Evolutionary conservation across 495 filamentous ascomycete species (phyloP).

Genomic region (Penicillium psychrofluorescens): DNA sequence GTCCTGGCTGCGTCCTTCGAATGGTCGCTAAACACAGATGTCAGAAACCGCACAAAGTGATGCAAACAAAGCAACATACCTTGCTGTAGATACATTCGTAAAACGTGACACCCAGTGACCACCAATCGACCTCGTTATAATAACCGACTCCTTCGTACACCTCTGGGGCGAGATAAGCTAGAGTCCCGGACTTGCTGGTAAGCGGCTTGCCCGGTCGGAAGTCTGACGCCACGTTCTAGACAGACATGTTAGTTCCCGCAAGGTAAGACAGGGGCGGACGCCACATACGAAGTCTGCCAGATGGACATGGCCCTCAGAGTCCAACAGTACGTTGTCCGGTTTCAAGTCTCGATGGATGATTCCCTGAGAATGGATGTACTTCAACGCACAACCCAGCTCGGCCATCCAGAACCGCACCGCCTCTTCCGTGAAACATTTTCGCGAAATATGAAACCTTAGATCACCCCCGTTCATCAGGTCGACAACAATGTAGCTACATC

Average conservation of each 20-base stretch:
- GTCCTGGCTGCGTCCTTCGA: constrained; percentile 80
- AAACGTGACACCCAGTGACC: constrained; percentile 93
- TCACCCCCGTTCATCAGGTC: constrained; percentile 98
- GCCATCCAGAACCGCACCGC: constrained; percentile 95
- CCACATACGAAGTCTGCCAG: constrained; percentile 88
- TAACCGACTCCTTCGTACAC: constrained; percentile 89
- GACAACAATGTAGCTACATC: constrained; percentile 82
- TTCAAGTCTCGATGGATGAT: constrained; percentile 97
- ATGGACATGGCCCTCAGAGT: constrained; percentile 93
- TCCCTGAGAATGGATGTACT: constrained; percentile 84
- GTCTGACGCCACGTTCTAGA: constrained; percentile 95
- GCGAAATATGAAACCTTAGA: constrained; percentile 93
- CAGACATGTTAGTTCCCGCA: constrained; percentile 5
- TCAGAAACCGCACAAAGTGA: constrained; percentile 15
- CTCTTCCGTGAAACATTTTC: constrained; percentile 97
- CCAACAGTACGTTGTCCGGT: constrained; percentile 92
- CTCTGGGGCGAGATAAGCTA: constrained; percentile 94
- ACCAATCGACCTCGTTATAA: constrained; percentile 88
- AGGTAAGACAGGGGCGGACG: background rate
- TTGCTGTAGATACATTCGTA: constrained; percentile 99
- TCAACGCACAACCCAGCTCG: constrained; percentile 84
- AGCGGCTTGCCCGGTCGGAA: constrained; percentile 73
- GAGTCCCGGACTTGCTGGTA: constrained; percentile 91
- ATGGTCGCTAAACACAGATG: constrained; percentile 58
- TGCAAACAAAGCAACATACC: constrained; percentile 41